A percentile compares a stretch with the other conserved stretches of the same genome.
These are phyloP conservation scores for Eucalyptus sideroxylon DNA, from an alignment of 345 rosid species.

Conservation along the genomic window DNA sequence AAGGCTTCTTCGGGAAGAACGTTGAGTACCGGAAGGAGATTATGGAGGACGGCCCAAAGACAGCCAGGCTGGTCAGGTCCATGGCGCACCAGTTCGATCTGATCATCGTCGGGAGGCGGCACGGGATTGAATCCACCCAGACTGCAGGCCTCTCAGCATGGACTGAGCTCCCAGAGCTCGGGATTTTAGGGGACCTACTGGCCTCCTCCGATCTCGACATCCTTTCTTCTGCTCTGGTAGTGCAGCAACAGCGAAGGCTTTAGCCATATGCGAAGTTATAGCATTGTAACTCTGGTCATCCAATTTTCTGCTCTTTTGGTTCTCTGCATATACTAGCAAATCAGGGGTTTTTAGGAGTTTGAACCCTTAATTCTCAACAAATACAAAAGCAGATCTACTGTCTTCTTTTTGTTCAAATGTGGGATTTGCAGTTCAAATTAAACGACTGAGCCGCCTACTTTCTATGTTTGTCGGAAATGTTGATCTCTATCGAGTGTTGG, in stretches of 20 bases:
- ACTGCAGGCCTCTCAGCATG: slow-evolving; percentile 36
- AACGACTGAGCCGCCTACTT: background rate
- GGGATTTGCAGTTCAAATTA: background rate
- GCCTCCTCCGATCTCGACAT: slow-evolving; percentile 33
- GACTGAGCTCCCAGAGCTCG: slow-evolving; percentile 64
- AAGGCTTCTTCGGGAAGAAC: background rate
- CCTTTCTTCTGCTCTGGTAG: slow-evolving; percentile 34
- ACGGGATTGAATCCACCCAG: slow-evolving; percentile 6
- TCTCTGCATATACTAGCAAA: background rate
- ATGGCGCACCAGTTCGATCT: slow-evolving; percentile 21
- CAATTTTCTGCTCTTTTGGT: background rate
- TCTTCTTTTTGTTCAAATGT: background rate
- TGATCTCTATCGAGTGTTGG: background rate
- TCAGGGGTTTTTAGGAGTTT: background rate
- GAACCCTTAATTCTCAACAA: background rate
- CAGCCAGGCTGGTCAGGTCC: slow-evolving; percentile 7
- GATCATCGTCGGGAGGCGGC: slow-evolving; percentile 42
- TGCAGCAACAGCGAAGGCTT: slow-evolving; percentile 36
- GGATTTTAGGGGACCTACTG: slow-evolving; percentile 53
- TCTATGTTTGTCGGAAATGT: background rate
- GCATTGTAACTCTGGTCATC: background rate
- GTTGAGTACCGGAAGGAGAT: slow-evolving; percentile 4
- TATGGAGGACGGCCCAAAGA: slow-evolving; percentile 25
- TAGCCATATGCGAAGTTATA: background rate
- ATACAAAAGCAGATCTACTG: background rate